phyloP scores from a whole-genome alignment of 1,139 yeast species.

The Yamadazyma mexicana region DNA sequence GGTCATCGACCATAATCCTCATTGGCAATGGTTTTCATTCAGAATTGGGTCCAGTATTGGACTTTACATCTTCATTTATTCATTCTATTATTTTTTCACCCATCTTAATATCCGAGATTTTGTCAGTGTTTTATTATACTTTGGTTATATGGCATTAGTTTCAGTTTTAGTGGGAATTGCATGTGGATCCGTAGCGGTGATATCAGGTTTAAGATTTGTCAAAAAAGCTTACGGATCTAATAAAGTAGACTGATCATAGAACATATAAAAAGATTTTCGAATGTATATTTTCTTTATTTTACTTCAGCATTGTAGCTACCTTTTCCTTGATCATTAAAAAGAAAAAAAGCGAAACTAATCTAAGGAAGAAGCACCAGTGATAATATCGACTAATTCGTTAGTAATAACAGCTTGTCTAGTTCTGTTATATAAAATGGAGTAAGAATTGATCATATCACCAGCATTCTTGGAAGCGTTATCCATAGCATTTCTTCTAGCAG shows the following conservation, averaged over 20 bases:
- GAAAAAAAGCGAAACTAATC: slow-evolving; percentile 54
- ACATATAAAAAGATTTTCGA: background rate
- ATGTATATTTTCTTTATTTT: slow-evolving; percentile 6
- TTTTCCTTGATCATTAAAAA: too few relatives aligned
- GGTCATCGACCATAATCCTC: slow-evolving; percentile 55
- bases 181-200: slow-evolving; percentile 74
- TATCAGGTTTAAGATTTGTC: slow-evolving; percentile 63
- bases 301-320: too few relatives aligned
- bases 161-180: slow-evolving; percentile 65
- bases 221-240: slow-evolving; percentile 57
- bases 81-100: slow-evolving; percentile 63
- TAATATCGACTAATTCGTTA: slow-evolving; percentile 98
- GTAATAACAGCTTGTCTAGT: slow-evolving; percentile 99
- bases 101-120: slow-evolving; percentile 62
- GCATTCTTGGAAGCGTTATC: slow-evolving; percentile 99
- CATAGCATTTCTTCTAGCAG: slow-evolving; percentile 99
- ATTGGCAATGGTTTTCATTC: slow-evolving; percentile 88
- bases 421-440: slow-evolving; percentile 98
- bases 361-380: slow-evolving; percentile 99
- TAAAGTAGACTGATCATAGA: slow-evolving; percentile 49
- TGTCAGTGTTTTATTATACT: slow-evolving; percentile 67
- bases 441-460: slow-evolving; percentile 95
- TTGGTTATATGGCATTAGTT: slow-evolving; percentile 69
- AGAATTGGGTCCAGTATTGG: slow-evolving; percentile 71
- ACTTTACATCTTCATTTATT: slow-evolving; percentile 67